Base-by-base conservation (phyloP, 2,329 filamentous ascomycete species). In the Nothomitra cinnamomea region DNA sequence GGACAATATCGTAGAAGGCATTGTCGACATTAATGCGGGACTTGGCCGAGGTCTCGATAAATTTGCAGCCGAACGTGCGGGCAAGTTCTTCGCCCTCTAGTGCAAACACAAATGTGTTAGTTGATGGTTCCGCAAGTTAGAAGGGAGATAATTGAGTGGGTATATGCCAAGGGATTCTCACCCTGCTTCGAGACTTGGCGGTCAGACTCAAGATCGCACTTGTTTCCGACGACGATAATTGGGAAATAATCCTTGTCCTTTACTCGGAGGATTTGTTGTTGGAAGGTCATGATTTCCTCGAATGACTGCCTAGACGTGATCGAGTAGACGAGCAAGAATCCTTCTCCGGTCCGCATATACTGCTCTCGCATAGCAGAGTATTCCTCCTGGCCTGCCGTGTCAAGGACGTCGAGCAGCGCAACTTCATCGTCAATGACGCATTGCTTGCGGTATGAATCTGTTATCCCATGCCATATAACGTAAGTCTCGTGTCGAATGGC, bases 231-330 rank as follows among this genome's bases (percentile, higher is more conserved):
- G 47, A 98, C 86, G 55, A 96, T 95, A 75, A 98, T 96, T 62
- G 92, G 92, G 75, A 98, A 98, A 70, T 95, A 95, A 72, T 98
- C 92, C 80, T 95, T 96, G 75, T 96, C 92, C 78, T 98, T 98
- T 63, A 98, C 92, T 62, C 92, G 77, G 61, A 98, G 76, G 67
- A 98, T 98, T 72, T 98, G 92, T 76, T 96, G 89, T 71, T 96
- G 89, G 72, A 96, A 96, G 50, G 88, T 95, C 71, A 88, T 85
- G 69, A 98, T 96, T 74, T 98, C 92, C 68, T 98, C 90, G 65
- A 95, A 96, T 64, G 87, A 94, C 71, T 95, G 89, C 65, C 89
- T 81, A 65, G 90, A 95, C 54, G 87, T 95, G 74, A 98, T 98
- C 61, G 89, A 95, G 77, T 96, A 96, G 64, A 96, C 88, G 53